These are phyloP conservation scores for Lipomyces japonicus DNA, from an alignment of 805 yeast genomes.

Conservation along the genomic window DNA sequence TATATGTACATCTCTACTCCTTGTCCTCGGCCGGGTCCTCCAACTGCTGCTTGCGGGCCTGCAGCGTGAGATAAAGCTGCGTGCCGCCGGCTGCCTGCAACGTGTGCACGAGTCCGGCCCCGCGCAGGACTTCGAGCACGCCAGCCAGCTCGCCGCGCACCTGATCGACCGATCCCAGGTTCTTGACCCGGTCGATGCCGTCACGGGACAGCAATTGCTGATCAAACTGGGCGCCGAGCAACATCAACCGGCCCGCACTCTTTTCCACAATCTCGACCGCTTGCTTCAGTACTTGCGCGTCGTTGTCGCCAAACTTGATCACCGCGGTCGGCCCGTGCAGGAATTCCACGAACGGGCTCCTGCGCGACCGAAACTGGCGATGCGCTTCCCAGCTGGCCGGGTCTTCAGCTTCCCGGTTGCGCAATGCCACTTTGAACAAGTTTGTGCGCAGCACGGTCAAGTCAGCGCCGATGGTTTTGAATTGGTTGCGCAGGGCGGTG, in stretches of 20 bases:
- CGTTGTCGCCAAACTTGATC: constrained; percentile 60
- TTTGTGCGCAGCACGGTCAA: constrained; percentile 65
- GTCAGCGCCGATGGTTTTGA: constrained; percentile 63
- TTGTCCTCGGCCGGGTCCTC: constrained; percentile 24
- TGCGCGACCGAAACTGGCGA: constrained; percentile 34
- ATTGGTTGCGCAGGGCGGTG: constrained; percentile 55
- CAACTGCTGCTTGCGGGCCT: constrained; percentile 52
- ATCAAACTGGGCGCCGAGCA: constrained; percentile 84
- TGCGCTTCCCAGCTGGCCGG: constrained; percentile 64
- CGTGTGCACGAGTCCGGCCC: constrained; percentile 83
- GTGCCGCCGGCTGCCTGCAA: constrained; percentile 66
- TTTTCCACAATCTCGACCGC: constrained; percentile 59
- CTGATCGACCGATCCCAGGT: constrained; percentile 64
- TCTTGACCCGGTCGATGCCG: constrained; percentile 61
- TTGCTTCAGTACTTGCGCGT: constrained; percentile 63
- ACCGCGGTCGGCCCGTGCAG: constrained; percentile 85
- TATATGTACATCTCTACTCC: too few relatives aligned
- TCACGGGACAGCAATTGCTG: constrained; percentile 50
- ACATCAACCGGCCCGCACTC: constrained; percentile 67
- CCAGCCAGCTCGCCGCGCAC: constrained; percentile 82
- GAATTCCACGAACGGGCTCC: constrained; percentile 67
- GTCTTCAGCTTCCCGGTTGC: constrained; percentile 63
- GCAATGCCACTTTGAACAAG: constrained; percentile 70
- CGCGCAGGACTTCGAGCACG: constrained; percentile 75
- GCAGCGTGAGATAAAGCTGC: constrained; percentile 68